Base-by-base conservation (phyloP, 2,329 filamentous ascomycete species). In the Fusarium avenaceum region DNA sequence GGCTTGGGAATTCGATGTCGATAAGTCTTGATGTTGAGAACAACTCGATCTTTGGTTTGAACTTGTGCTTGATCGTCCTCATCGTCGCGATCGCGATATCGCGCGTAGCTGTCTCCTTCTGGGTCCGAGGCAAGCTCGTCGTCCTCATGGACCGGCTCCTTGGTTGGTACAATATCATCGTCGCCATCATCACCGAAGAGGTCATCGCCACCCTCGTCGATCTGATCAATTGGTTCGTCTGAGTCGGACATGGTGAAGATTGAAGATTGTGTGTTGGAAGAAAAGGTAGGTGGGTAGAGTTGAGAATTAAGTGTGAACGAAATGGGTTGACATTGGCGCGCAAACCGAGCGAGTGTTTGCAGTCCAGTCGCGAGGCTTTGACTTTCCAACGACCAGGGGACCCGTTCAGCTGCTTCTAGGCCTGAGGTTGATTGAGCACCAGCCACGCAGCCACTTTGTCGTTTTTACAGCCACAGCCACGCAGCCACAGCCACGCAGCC, bases 1-100 rank as follows among this genome's bases (percentile, higher is more conserved):
- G 90, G 86, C 74, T 91, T 90, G 15, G 92, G 92, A 15, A 90
- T 81, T 50, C 87, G 84, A 76, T 94, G 92, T 45, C 92, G 86
- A 72, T 86, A 89, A 46, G 93, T 81, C 46, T 87, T 86, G 46
- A 90, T 82, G 51, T 89, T 88, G 80, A 89, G 85, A 53, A 92
- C 85, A 52, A 87, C 82, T 68, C 85, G 86, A 68, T 87, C 81
- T 64, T 83, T 81, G 20, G 83, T 84, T 71, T 80, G 81, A 57
- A 83, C 80, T 55, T 80, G 78, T 48, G 78, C 78, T 50, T 83
- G 81, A 15, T 82, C 81, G 11, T 81, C 79, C 13, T 82, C 79
- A 7, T 83, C 81, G n/a, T 82, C 80, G 30, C 82, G 80, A 13
- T 81, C 80, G 30, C 82, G 80, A 13, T 81, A 65, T 69, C 80